phyloP scores from a whole-genome alignment of 1,284 basidiomycete genomes.

The Blastosporella zonata region DNA sequence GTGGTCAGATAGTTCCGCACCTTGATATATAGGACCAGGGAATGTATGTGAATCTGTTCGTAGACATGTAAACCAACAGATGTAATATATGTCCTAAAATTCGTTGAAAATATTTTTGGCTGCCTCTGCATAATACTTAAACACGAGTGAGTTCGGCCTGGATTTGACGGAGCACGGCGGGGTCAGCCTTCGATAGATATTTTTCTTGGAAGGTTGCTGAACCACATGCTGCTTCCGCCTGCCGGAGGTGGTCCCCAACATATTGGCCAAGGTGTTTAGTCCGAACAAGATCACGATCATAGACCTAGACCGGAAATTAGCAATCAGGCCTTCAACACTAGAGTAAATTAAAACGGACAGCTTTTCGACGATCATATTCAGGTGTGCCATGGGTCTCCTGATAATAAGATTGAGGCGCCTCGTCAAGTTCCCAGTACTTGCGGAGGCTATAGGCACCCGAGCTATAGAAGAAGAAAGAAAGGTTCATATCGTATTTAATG shows the following conservation, averaged over 20 bases:
- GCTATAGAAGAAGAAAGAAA: conserved; percentile 3
- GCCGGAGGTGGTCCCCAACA: conserved; percentile 53
- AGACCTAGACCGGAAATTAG: conserved; percentile 43
- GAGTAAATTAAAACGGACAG: conserved; percentile 39
- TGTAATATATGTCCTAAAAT: not conserved
- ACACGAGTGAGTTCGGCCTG: conserved; percentile 44
- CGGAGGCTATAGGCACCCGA: conserved; percentile 35
- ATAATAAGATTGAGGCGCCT: conserved; percentile 53
- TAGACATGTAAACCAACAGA: not conserved
- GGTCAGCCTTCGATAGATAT: conserved; percentile 66
- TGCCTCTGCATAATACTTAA: no score
- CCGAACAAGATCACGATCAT: conserved; percentile 66
- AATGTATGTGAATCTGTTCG: not conserved
- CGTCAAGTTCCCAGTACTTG: conserved; percentile 66
- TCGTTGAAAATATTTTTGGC: no score
- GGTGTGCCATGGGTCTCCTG: conserved; percentile 58
- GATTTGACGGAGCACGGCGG: conserved; percentile 66
- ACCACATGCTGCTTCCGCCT: conserved; percentile 59
- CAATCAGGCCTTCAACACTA: not conserved
- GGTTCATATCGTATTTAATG: not conserved
- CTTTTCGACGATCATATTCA: conserved; percentile 68
- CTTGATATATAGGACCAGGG: conserved; percentile 7
- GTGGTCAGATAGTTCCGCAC: conserved; percentile 29
- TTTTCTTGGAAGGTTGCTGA: conserved; percentile 50
- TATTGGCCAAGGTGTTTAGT: conserved; percentile 57